Base-by-base conservation (phyloP, 805 yeast genomes). In the Zygosaccharomyces gambellarensis region DNA sequence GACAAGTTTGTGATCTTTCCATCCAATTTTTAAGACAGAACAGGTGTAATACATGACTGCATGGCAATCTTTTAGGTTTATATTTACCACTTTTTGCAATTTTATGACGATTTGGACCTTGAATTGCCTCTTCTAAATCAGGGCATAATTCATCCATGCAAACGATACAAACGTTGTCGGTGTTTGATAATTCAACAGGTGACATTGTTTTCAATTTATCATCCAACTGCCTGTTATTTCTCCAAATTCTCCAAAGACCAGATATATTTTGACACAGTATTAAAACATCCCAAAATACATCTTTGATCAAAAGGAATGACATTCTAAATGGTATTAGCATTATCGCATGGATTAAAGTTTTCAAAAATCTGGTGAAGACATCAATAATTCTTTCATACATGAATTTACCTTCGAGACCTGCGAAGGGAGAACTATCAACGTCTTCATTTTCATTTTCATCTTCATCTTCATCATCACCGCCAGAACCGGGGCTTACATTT, bases 11-110 rank as follows among this genome's bases (percentile, higher is more conserved):
- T 0, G 96, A 88, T 55, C 96, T 78, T 62, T 87, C 95, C 57
- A 94, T 74, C 99, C 99, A 94, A 56, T 86, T 84, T 61, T 88
- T 86, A 53, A 94, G 75, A 66, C 99, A 94, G 4, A 94, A 90
- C 69, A 85, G 71, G 65, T 94, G 99, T 49, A 92, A 74, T 43
- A 88, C 83, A 67, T 94, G 99, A 23, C 88, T 86, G 72, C 99
- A 94, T 1, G 72, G 75, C 43, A 94, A 73, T 61, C 78, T 85
- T 65, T 88, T 89, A 4, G 98, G 96, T 43, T 69, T 72, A 39
- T 70, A 68, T 48, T 86, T 73, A 49, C 70, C 70, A 58, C 58
- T 71, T 25, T 42, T 41, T 8, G 40, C 39, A 31, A 23, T 29
- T 14, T 32, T 43, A 29, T 21, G 25, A 21, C 41, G 41, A 9